Base-by-base conservation (phyloP, 345 rosid genomes). In the Salix udensis region DNA sequence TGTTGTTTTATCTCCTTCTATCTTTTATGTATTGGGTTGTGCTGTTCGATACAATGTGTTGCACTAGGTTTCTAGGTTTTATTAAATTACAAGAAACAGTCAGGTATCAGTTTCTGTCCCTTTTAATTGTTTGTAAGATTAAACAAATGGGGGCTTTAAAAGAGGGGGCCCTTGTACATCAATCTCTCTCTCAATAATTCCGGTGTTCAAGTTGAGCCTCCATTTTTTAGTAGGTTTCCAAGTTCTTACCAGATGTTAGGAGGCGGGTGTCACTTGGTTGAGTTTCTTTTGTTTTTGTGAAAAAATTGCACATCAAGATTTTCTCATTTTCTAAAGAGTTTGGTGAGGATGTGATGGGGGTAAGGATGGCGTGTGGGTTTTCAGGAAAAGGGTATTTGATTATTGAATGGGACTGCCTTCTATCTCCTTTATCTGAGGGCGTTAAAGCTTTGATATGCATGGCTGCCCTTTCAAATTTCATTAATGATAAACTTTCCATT, bases 321-420 rank as follows among this genome's bases (percentile, higher is more conserved):
- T 40, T 65, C 76, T 75, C 69, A 23, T 30, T 65, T 85, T 60
- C 71, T 73, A 37, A 69, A 60, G 66, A 72, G 86, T 88, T 81
- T 68, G 88, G 89, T 83, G 77, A 80, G 82, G 81, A 79, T 86
- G 81, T 82, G 79, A 76, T 70, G 79, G 85, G 81, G 83, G 76
- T 70, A 79, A 76, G 84, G 78, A 79, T 69, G 55, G 85, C 89
- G 81, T 87, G 90, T 90, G 93, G 85, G 78, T 30, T 46, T 78
- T 50, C 65, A 68, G 68, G 74, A 71, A 66, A 66, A 82, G 80
- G 71, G 73, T 67, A 82, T 36, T 36, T 36, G 37, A 36, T 36
- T 36, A 5, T 9, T 77, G 87, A 83, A 81, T 82, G 84, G 84
- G 88, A 70, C 88, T 75, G 82, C 82, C 86, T 83, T 81, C 82